Evolutionary conservation across 139 green algal species (phyloP), one percentile per base, ranked within the genome.

Genomic region (Micromonas commoda): DNA sequence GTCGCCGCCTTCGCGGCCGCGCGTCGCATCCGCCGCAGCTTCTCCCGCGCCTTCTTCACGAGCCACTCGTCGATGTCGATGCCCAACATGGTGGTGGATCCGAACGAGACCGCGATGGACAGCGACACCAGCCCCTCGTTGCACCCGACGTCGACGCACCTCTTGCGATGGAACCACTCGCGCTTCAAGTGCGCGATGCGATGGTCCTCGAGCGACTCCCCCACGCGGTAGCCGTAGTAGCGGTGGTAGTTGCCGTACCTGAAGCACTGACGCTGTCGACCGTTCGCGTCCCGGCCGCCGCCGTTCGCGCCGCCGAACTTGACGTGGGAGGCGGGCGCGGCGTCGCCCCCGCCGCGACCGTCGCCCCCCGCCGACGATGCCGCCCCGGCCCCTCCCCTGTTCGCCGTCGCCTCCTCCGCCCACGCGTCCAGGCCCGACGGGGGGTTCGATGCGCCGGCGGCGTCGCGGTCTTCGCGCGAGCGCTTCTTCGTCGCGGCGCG

Each of bases 121-220:
- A 97, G 82, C 2, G 91, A 96, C 19, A 97, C 73, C n/a, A 93
- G 61, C 26, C 93, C 93, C 77, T 93, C 92, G 78, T 97, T 97
- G 90, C 93, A 97, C 39, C 93, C 93, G 21, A 97, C 84, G 81
- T 97, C 93, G 63, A 96, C 64, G 77, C 90, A 86, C 16, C 83
- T 80, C 57, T 83, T 83, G 28, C 86, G 83, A 3, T 77, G 45
- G 67, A 97, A 96, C 91, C 91, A 97, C 2, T 74, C 63, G 1
- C 61, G 61, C 60, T 86, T 73, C 64, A 94, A 68, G 29, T 39
- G 23, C 39, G 21, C 0, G 32, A 89, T 45, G 63, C 83, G 75
- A 1, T 64, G 70, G 52, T 85, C 81, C 71, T 81, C 38, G 21
- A 61, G 32, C 33, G 68, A 51, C 28, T 26, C 28, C 2, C 64